These are phyloP conservation scores for Adansonia digitata DNA, from an alignment of 345 rosid species.

Conservation along the genomic window DNA sequence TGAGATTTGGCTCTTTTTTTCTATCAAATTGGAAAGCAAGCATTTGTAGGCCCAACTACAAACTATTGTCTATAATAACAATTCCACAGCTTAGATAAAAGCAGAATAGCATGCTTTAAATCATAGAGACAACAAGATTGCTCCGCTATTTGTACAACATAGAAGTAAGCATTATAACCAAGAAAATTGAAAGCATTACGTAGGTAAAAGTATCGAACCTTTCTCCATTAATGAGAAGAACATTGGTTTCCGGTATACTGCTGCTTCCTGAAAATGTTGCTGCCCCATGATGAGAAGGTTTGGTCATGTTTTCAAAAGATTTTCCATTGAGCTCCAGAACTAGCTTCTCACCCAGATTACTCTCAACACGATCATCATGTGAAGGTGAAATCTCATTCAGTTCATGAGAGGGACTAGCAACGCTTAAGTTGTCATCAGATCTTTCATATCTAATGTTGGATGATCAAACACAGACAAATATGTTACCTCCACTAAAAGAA, in stretches of 20 bases:
- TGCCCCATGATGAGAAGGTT: constrained; percentile 34
- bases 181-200: neutral
- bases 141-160: neutral
- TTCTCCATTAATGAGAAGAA: constrained; percentile 41
- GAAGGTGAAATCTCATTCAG: constrained; percentile 33
- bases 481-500: constrained; percentile 9
- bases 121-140: neutral
- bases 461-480: constrained; percentile 20
- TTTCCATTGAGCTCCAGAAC: constrained; percentile 38
- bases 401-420: constrained; percentile 47
- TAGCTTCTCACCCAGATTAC: constrained; percentile 32
- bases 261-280: constrained; percentile 32
- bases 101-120: neutral
- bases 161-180: neutral
- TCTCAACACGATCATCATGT: constrained; percentile 36
- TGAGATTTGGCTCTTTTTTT: neutral
- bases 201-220: constrained; percentile 44
- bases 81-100: neutral
- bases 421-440: constrained; percentile 70
- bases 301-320: constrained; percentile 30
- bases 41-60: neutral
- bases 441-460: constrained; percentile 40
- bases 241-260: constrained; percentile 29
- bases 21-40: neutral
- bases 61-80: neutral